These are phyloP conservation scores for Psilocybe mexicana DNA, from an alignment of 1,284 basidiomycete genomes.

Conservation along the genomic window DNA sequence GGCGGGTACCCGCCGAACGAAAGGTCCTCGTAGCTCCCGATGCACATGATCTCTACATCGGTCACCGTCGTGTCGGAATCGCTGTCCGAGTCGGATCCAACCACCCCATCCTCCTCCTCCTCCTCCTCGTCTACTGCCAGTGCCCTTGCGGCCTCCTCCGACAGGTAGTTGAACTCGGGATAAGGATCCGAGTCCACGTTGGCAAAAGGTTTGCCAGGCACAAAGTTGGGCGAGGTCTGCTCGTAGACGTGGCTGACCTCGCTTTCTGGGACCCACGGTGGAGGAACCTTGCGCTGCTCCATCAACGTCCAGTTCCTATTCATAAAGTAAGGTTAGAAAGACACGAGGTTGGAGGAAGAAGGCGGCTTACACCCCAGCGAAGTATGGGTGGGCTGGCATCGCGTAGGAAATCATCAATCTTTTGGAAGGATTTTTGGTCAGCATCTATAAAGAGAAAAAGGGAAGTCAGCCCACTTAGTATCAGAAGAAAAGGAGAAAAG, in stretches of 20 bases:
- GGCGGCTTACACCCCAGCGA: constrained; percentile 27
- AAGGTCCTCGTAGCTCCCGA: constrained; percentile 10
- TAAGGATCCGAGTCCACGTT: constrained; percentile 20
- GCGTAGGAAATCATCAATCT: constrained; percentile 27
- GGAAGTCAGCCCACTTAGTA: background rate
- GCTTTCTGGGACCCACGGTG: constrained; percentile 28
- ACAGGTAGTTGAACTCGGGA: constrained; percentile 23
- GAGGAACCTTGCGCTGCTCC: constrained; percentile 20
- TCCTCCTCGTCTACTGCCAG: constrained; percentile 5
- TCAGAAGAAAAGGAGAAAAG: background rate
- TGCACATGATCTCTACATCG: constrained; percentile 4
- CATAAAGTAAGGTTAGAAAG: constrained; percentile 1
- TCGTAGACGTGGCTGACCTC: constrained; percentile 19
- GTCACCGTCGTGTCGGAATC: constrained; percentile 8
- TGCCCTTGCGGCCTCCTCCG: constrained; percentile 9
- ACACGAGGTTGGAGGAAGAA: background rate
- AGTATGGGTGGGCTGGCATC: constrained; percentile 30
- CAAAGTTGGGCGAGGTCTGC: constrained; percentile 14
- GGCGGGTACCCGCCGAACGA: background rate
- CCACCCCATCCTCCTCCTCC: too few species aligned
- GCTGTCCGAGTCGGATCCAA: constrained; percentile 3
- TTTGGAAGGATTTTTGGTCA: constrained; percentile 28
- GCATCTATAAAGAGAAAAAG: constrained; percentile 21
- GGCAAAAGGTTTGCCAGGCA: constrained; percentile 19
- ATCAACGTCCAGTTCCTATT: constrained; percentile 28